Conservation (phyloP, 495 filamentous ascomycete genomes). For the Choiromyces venosus region DNA sequence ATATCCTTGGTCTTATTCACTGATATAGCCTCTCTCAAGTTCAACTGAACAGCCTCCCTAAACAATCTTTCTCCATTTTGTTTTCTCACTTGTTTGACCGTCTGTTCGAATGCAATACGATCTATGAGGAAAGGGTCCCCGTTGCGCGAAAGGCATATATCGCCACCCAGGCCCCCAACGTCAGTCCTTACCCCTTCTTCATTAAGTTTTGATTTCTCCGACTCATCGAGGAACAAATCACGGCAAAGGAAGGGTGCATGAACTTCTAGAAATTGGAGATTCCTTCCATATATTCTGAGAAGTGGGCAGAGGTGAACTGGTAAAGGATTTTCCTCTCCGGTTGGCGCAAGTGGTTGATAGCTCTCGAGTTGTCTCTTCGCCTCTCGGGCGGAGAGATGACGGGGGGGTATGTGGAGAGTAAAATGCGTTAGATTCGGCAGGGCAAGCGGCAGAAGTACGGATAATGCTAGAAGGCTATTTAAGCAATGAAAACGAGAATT, state of each 20-base stretch:
- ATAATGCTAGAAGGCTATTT: slow-evolving; percentile 17
- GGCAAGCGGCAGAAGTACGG: slow-evolving; percentile 36
- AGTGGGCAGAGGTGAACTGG: slow-evolving; percentile 39
- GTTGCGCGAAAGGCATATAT: slow-evolving; percentile 1
- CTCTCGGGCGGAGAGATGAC: slow-evolving; percentile 12
- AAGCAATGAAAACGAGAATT: neutral
- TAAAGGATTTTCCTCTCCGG: slow-evolving; percentile 1
- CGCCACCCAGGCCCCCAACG: slow-evolving; percentile 22
- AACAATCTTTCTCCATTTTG: slow-evolving; percentile 24
- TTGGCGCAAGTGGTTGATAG: slow-evolving; percentile 22
- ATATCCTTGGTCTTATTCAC: slow-evolving; percentile 16
- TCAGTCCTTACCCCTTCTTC: slow-evolving; percentile 35
- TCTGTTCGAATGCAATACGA: slow-evolving; percentile 29
- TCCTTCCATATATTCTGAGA: slow-evolving; percentile 36
- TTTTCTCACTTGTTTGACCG: slow-evolving; percentile 28
- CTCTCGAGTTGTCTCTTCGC: slow-evolving; percentile 18
- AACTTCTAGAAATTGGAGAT: slow-evolving; percentile 37
- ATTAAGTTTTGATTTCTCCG: slow-evolving; percentile 33
- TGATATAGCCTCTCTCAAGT: slow-evolving; percentile 19
- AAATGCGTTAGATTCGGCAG: slow-evolving; percentile 40
- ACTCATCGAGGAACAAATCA: slow-evolving; percentile 35
- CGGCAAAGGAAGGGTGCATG: slow-evolving; percentile 39
- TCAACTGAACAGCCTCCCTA: slow-evolving; percentile 25
- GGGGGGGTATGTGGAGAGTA: slow-evolving; percentile 35
- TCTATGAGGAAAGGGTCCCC: slow-evolving; percentile 25